Evolutionary conservation across 1,284 basidiomycete genomes (phyloP).

Genomic region (Ceratorhiza oryzae-sativae): DNA sequence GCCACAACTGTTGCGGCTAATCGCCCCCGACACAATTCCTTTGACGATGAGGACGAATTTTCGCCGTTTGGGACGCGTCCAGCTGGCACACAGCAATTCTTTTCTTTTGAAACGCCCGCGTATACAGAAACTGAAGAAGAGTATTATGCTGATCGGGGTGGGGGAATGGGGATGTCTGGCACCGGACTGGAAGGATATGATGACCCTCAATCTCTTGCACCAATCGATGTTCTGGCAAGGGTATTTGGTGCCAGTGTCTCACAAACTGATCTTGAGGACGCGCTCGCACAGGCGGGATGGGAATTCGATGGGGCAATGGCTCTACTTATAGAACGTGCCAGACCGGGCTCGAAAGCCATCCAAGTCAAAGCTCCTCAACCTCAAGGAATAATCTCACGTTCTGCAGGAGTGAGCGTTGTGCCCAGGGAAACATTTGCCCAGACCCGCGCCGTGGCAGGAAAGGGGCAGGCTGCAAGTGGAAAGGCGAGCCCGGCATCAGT

Average conservation of each 20-base stretch:
- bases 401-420: conserved; percentile 43
- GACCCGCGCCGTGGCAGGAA: conserved; percentile 5
- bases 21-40: conserved; percentile 32
- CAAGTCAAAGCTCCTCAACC: conserved; percentile 21
- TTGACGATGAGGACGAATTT: conserved; percentile 60
- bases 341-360: conserved; percentile 49
- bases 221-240: conserved; percentile 92
- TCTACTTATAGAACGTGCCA: conserved; percentile 81
- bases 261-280: conserved; percentile 91
- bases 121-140: conserved; percentile 25
- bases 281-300: conserved; percentile 84
- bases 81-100: conserved; percentile 13
- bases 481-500: conserved; percentile 1
- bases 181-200: conserved; percentile 52
- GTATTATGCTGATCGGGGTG: conserved; percentile 3
- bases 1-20: conserved; percentile 48
- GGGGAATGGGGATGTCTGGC: neutral
- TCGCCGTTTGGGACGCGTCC: conserved; percentile 56
- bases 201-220: conserved; percentile 63
- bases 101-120: conserved; percentile 20
- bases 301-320: conserved; percentile 96
- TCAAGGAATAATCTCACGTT: conserved; percentile 13
- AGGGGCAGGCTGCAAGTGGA: conserved; percentile 8
- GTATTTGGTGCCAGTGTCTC: conserved; percentile 91
- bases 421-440: conserved; percentile 43